Conservation (phyloP, 2,329 filamentous ascomycete species). For the Diaporthe destruens region DNA sequence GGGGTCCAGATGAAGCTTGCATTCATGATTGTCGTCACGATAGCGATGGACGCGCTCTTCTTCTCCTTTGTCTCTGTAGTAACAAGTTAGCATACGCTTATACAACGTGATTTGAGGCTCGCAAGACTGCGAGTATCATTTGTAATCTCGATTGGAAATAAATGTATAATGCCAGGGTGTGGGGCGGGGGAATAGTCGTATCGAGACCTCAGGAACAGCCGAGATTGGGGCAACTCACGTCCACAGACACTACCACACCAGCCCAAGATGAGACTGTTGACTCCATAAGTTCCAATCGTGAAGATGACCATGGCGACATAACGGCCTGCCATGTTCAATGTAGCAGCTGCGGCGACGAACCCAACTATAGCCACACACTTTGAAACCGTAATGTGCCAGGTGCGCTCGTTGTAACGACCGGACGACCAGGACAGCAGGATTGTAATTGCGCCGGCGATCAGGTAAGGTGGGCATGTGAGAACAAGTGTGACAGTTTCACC, state of each 20-base stretch:
- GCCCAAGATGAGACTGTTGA: conserved; percentile 58
- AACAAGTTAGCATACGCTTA: not conserved
- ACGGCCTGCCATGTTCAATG: conserved; percentile 49
- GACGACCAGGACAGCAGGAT: conserved; percentile 58
- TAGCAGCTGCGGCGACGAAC: conserved; percentile 52
- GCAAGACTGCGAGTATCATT: not conserved
- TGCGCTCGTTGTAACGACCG: conserved; percentile 57
- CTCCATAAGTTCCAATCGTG: conserved; percentile 53
- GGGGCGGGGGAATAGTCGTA: not conserved
- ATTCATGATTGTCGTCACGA: conserved; percentile 37
- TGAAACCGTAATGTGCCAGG: conserved; percentile 55
- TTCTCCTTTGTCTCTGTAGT: conserved; percentile 31
- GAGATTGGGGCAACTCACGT: conserved; percentile 4
- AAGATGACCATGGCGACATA: conserved; percentile 54
- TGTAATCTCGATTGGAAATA: not conserved
- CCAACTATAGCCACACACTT: conserved; percentile 56
- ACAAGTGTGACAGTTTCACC: conserved; percentile 56
- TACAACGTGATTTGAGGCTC: not conserved
- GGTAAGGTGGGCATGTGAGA: conserved; percentile 60
- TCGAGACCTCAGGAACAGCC: not conserved
- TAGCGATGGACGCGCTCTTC: conserved; percentile 24
- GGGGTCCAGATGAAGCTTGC: conserved; percentile 37
- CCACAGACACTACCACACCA: conserved; percentile 49
- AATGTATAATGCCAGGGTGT: not conserved
- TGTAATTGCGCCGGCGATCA: conserved; percentile 58